Evolutionary conservation across 108 stramenopile genomes (phyloP), one percentile per base, ranked within the genome.

Genomic region (Skeletonema potamos): DNA sequence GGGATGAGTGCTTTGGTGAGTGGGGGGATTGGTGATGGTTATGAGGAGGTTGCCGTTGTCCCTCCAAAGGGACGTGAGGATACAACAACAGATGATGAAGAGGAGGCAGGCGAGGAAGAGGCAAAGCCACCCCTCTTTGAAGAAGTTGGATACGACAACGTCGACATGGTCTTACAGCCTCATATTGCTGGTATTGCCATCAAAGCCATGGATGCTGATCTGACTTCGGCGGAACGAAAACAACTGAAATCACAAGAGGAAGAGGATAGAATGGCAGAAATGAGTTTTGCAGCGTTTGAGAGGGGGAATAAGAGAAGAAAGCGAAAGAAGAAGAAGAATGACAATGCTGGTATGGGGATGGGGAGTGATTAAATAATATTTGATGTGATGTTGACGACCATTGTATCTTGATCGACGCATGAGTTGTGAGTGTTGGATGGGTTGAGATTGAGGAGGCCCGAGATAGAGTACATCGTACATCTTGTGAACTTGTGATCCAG

Each of bases 151-250:
- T 89, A 62, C 54, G 94, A 95, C 75, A 81, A 85, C 51, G 88
- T 95, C 22, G 90, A 92, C 73, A 67, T 92, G 54, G 88, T 91
- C 9, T 66, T 91, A 55, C 72, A 76, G 48, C 94, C 94, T 12
- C 94, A 95, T 64, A 66, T 87, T n/a, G 94, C 94, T 2, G 89
- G 91, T 34, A 90, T 95, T 17, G 90, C 87, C 13, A 78, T 90
- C 57, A 95, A 95, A 64, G 75, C 86, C 1, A 33, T 73, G 64
- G 85, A 90, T 82, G 88, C 88, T 39, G 89, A 87, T 28, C 28
- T 95, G 56, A 89, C 88, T 1, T 43, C 46, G 2, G 75, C 61
- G 12, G 81, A 95, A 56, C 80, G 78, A 12, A 75, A 36, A 4
- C 56, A 56, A 27, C 79, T 72, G 51, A 84, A 68, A 67, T 62